phyloP scores from a whole-genome alignment of 2,329 filamentous ascomycete species.

The Fusarium continuum region DNA sequence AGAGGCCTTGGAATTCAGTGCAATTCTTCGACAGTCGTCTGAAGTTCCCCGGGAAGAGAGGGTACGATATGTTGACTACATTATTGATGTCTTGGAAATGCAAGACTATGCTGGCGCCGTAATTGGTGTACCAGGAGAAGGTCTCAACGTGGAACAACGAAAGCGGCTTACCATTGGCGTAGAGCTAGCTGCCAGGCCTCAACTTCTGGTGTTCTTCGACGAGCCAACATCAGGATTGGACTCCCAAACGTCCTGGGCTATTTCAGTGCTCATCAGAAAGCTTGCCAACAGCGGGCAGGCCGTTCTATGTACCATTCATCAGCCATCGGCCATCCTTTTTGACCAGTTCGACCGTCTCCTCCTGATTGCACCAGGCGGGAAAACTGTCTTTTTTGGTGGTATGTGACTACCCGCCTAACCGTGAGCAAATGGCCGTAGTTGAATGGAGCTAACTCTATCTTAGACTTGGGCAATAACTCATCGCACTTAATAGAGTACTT shows the following conservation, averaged over 20 bases:
- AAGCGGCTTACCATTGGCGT: conserved; percentile 77
- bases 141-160: conserved; percentile 54
- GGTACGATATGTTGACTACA: conserved; percentile 41
- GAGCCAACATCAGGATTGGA: conserved; percentile 81
- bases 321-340: conserved; percentile 56
- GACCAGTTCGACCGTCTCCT: conserved; percentile 62
- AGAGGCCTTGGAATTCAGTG: conserved; percentile 63
- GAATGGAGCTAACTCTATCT: not conserved
- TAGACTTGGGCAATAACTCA: conserved; percentile 52
- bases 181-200: conserved; percentile 77
- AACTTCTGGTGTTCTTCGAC: conserved; percentile 77
- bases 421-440: too few relatives aligned
- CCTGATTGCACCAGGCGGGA: conserved; percentile 64
- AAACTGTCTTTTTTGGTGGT: conserved; percentile 68
- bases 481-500: conserved; percentile 65
- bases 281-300: conserved; percentile 58
- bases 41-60: conserved; percentile 54
- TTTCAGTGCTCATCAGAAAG: conserved; percentile 74
- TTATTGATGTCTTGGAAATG: conserved; percentile 49
- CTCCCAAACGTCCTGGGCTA: conserved; percentile 78
- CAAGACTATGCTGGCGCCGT: conserved; percentile 75
- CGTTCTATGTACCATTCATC: conserved; percentile 58
- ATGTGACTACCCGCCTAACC: conserved; percentile 46
- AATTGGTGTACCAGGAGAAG: conserved; percentile 61
- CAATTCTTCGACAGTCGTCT: conserved; percentile 71